Evolutionary conservation across 106 monocot species (phyloP).

Genomic region (Dactylorhiza incarnata): DNA sequence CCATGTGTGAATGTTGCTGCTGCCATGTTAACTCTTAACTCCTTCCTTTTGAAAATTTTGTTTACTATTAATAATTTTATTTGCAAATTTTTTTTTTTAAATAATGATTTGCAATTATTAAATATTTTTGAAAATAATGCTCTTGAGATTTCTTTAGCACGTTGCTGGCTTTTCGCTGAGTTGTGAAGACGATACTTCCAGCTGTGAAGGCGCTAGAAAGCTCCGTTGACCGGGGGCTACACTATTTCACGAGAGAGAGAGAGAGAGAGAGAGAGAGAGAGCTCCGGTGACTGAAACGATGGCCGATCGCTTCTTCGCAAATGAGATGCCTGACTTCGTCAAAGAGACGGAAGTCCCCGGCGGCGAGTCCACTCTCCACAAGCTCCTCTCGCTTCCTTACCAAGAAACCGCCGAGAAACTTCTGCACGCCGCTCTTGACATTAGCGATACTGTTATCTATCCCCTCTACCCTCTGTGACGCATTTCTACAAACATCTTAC

Average conservation of each 20-base stretch:
- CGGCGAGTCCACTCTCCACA: conserved; percentile 18
- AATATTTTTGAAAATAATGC: neutral
- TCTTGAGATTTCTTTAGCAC: neutral
- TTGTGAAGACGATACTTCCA: neutral
- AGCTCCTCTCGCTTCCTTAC: conserved; percentile 49
- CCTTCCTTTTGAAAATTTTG: too few relatives aligned
- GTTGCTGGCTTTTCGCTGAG: neutral
- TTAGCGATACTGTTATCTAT: conserved; percentile 38
- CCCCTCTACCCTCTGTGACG: neutral
- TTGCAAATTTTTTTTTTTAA: too few relatives aligned
- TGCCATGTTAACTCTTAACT: too few relatives aligned
- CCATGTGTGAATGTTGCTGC: too few relatives aligned
- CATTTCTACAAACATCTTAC: neutral
- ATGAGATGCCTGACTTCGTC: conserved; percentile 55
- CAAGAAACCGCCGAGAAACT: conserved; percentile 29
- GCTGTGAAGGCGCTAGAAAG: neutral
- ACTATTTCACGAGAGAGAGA: too few relatives aligned
- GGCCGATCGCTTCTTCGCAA: conserved; percentile 68
- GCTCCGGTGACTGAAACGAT: conserved; percentile 14
- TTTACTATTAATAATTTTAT: too few relatives aligned
- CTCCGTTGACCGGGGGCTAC: too few relatives aligned
- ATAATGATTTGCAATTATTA: too few relatives aligned
- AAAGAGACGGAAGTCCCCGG: conserved; percentile 24
- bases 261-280: neutral
- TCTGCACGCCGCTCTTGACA: conserved; percentile 36